Conservation (phyloP, 2,329 filamentous ascomycete genomes). For the Aspergillus ustus region DNA sequence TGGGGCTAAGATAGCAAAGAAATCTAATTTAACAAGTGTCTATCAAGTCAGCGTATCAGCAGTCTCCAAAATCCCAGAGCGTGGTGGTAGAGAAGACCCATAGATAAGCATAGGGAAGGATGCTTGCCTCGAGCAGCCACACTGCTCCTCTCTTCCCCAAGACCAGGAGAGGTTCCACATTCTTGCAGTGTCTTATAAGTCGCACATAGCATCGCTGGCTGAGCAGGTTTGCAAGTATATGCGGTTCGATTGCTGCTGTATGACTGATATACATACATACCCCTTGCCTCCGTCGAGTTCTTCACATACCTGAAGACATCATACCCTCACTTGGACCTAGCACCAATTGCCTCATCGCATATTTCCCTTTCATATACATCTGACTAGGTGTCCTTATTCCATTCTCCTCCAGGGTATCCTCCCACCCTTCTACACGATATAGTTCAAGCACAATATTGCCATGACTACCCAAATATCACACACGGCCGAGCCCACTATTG, state of each 20-base stretch:
- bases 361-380: background rate
- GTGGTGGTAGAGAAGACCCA: background rate
- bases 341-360: background rate
- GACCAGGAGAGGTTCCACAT: background rate
- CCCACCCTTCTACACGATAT: background rate
- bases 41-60: background rate
- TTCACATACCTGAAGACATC: background rate
- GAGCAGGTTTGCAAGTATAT: background rate
- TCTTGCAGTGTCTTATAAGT: background rate
- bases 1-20: too few relatives aligned
- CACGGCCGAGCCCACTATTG: background rate
- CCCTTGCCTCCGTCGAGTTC: background rate
- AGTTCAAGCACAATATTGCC: background rate
- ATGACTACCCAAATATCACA: background rate
- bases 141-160: background rate
- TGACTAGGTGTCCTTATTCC: background rate
- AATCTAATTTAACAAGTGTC: background rate
- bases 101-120: constrained; percentile 1
- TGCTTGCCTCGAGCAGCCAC: background rate
- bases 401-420: background rate
- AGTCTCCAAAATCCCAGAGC: background rate
- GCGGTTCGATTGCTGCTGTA: background rate
- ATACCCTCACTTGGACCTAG: background rate
- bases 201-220: background rate
- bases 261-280: background rate